Evolutionary conservation across 257 asterid genomes (phyloP).

Genomic region (Solanum chmielewskii): DNA sequence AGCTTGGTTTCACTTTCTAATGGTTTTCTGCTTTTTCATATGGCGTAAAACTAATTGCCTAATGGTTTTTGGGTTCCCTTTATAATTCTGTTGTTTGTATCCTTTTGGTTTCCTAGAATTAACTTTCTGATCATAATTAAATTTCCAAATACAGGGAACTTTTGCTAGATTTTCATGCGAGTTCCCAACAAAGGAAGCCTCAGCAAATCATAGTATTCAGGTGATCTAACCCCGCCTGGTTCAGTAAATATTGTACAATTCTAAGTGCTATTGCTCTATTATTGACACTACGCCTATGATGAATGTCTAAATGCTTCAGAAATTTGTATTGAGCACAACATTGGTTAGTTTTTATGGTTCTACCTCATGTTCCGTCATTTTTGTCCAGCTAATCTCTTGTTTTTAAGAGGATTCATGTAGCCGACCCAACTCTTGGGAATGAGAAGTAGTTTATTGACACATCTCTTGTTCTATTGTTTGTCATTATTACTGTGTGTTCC

Average conservation of each 20-base stretch:
- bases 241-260: neutral
- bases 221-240: constrained; percentile 11
- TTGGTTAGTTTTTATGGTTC: neutral
- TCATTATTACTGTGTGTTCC: neutral
- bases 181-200: constrained; percentile 72
- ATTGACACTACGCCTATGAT: neutral
- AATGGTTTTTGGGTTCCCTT: neutral
- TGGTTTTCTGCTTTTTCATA: neutral
- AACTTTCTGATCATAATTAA: neutral
- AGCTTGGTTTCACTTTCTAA: neutral
- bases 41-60: neutral
- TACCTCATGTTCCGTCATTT: neutral
- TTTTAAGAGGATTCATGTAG: neutral
- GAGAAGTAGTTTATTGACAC: neutral
- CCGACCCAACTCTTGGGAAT: neutral
- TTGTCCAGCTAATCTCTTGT: neutral
- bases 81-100: neutral
- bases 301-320: neutral
- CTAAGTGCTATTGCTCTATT: neutral
- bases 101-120: neutral
- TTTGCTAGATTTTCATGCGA: constrained; percentile 51
- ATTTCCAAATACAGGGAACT: constrained; percentile 43
- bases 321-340: neutral
- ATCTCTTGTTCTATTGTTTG: neutral
- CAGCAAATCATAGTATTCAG: constrained; percentile 76